A percentile compares a stretch with the other conserved stretches of the same genome.
These are phyloP conservation scores for Carex arenaria DNA, from an alignment of 202 grass and related monocot genomes.

Conservation along the genomic window DNA sequence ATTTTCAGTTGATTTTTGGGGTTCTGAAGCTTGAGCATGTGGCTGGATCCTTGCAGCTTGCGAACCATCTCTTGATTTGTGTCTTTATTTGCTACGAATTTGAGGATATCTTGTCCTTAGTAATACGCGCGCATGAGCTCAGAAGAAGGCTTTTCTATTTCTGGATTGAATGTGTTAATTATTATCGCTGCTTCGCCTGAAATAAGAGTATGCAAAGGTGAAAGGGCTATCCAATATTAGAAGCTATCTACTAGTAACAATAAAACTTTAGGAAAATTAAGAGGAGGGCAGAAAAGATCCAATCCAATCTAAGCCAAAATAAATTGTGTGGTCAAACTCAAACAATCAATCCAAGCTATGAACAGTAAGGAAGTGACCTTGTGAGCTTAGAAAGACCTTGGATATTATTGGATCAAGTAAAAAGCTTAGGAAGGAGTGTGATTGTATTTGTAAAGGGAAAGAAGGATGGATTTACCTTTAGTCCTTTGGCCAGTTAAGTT, in stretches of 20 bases:
- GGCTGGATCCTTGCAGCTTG: not conserved
- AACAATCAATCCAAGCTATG: not conserved
- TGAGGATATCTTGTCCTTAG: not conserved
- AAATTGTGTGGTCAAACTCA: conserved; percentile 1
- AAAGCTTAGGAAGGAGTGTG: not conserved
- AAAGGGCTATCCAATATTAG: conserved; percentile 7
- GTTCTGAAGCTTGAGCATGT: not conserved
- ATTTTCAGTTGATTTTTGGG: not conserved
- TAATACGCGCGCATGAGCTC: not conserved
- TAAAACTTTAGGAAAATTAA: not conserved
- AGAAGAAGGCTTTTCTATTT: not conserved
- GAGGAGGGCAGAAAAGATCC: not conserved
- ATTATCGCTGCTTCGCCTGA: not conserved
- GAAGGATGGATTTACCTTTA: conserved; percentile 7
- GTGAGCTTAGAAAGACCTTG: conserved; percentile 3
- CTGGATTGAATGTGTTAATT: not conserved
- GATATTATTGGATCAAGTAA: not conserved
- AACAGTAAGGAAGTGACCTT: not conserved
- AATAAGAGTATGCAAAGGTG: not conserved
- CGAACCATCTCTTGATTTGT: not conserved
- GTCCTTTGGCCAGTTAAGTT: too few relatives aligned
- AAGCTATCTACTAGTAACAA: not conserved
- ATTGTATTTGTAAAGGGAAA: not conserved
- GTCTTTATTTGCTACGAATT: not conserved
- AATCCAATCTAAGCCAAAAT: conserved; percentile 13